Evolutionary conservation across 805 yeast genomes (phyloP).

Genomic region (Cyberlindnera petersonii): DNA sequence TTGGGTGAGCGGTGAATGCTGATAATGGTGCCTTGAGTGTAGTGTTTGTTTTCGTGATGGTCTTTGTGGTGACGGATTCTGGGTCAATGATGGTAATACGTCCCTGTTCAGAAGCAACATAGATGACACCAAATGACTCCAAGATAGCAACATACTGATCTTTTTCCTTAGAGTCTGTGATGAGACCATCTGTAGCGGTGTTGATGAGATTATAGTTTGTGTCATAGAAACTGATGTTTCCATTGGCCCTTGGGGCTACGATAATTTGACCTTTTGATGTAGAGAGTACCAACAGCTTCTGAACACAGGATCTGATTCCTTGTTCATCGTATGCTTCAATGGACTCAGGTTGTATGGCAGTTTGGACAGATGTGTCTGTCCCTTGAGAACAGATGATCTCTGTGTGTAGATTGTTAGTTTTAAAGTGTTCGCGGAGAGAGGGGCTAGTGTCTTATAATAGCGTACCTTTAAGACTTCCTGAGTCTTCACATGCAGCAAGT

Average conservation of each 20-base stretch:
- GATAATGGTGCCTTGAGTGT: constrained; percentile 45
- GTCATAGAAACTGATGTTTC: constrained; percentile 39
- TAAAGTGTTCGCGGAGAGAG: too few species aligned
- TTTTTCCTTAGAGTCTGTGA: constrained; percentile 13
- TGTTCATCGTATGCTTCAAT: constrained; percentile 41
- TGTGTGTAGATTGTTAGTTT: constrained; percentile 1
- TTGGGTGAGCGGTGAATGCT: constrained; percentile 46
- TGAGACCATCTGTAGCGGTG: constrained; percentile 15
- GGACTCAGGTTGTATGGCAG: constrained; percentile 59
- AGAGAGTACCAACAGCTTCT: constrained; percentile 35
- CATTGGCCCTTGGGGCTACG: constrained; percentile 44
- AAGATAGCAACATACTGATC: constrained; percentile 40
- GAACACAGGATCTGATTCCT: constrained; percentile 38
- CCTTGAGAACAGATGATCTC: constrained; percentile 62
- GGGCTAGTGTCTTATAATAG: neutral
- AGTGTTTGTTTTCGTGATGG: constrained; percentile 17
- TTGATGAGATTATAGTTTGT: constrained; percentile 26
- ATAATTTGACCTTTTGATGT: constrained; percentile 31
- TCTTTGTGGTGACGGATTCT: constrained; percentile 14
- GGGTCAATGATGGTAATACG: constrained; percentile 28
- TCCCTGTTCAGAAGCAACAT: constrained; percentile 36
- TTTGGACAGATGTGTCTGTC: constrained; percentile 74
- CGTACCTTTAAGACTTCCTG: constrained; percentile 52
- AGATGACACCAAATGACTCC: constrained; percentile 25
- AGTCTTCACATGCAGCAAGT: constrained; percentile 61